Base-by-base conservation (phyloP, 495 filamentous ascomycete species). In the Penicillium coprophilum region DNA sequence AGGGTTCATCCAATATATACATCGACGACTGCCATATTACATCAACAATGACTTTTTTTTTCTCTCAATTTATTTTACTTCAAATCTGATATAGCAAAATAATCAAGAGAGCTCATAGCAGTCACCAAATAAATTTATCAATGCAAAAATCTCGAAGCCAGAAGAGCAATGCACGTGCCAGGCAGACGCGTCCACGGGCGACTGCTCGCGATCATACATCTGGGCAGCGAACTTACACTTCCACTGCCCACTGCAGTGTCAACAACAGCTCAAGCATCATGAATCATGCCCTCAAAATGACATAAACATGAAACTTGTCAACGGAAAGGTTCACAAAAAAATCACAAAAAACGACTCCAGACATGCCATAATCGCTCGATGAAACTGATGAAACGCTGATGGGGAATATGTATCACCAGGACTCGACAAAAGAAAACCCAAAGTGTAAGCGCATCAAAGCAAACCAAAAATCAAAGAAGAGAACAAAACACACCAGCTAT, bases 361-460 rank as follows among this genome's bases (percentile, higher is more conserved):
- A 57, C 61, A 63, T 63, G 57, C 58, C 58, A 58, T 44, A 52
- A 58, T 62, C 58, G 64, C 65, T 65, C 53, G 59, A 59, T 60
- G 44, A 38, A 38, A 38, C 34, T 8, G 34, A 38, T 8, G n/a
- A 59, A 66, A 64, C 55, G 59, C 65, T 46, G 50, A 52, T n/a
- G 44, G 57, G 55, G 40, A 58, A 60, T 52, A 67, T 47, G 59
- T 57, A 67, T 59, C 57, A 64, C 50, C 56, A 40, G 46, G 50
- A 53, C 21, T 50, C 10, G 44, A 58, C 34, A 44, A 56, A 34
- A n/a, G 34, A 56, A 54, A 38, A n/a, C 21, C 19, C 23, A 12
- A 28, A 38, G 27, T 46, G n/a, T 30, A 24, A 30, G n/a, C 21
- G 5, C 13, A 43, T 11, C 34, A 53, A 50, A 58, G 36, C 30